A percentile compares a stretch with the other conserved stretches of the same genome.
Evolutionary conservation across 805 yeast species (phyloP).

Genomic region (Saitoella complicata): DNA sequence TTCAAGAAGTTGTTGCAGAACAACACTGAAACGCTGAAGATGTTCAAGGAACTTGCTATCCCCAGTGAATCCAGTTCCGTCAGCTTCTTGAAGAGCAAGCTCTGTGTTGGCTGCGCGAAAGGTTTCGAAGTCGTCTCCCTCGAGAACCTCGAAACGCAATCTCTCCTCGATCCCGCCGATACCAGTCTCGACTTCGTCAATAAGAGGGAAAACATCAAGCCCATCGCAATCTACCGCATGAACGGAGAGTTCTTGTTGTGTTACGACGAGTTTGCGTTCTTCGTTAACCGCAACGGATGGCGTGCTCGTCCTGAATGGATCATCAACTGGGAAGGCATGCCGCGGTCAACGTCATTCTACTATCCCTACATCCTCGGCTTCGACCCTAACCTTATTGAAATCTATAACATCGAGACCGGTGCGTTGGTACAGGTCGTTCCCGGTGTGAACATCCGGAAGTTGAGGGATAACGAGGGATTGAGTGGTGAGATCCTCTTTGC

Average conservation of each 20-base stretch:
- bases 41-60: slow-evolving; percentile 63
- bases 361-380: slow-evolving; percentile 87
- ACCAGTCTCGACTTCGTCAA: slow-evolving; percentile 90
- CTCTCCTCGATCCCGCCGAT: slow-evolving; percentile 92
- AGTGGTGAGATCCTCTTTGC: slow-evolving; percentile 3
- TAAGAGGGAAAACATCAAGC: slow-evolving; percentile 65
- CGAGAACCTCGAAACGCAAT: slow-evolving; percentile 70
- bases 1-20: slow-evolving; percentile 23
- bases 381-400: slow-evolving; percentile 79
- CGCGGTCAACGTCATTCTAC: slow-evolving; percentile 81
- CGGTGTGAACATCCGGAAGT: slow-evolving; percentile 77
- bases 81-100: slow-evolving; percentile 70
- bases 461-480: slow-evolving; percentile 3
- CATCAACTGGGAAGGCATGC: slow-evolving; percentile 92
- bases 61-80: slow-evolving; percentile 83
- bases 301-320: slow-evolving; percentile 86
- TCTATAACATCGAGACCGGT: slow-evolving; percentile 77
- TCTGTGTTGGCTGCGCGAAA: slow-evolving; percentile 90
- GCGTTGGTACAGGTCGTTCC: slow-evolving; percentile 74
- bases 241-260: slow-evolving; percentile 77
- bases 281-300: slow-evolving; percentile 93
- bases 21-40: slow-evolving; percentile 46
- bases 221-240: slow-evolving; percentile 79
- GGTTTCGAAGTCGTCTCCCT: slow-evolving; percentile 91
- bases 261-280: slow-evolving; percentile 86